Base-by-base conservation (phyloP, 2,329 filamentous ascomycete species). In the Claviceps spartinae region DNA sequence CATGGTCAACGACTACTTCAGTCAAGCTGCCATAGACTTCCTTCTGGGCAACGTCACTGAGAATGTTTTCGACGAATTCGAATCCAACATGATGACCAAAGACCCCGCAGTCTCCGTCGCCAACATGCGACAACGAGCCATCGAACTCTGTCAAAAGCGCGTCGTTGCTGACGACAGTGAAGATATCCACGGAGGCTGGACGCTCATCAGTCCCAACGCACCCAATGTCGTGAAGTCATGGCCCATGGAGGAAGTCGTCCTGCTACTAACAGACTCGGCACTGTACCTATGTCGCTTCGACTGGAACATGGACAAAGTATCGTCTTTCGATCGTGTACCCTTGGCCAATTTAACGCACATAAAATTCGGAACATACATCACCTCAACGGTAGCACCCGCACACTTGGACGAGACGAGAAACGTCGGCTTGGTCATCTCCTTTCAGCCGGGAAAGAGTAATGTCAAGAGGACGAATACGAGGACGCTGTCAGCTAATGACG, bases 1-100 rank as follows among this genome's bases (percentile, higher is more conserved):
- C 58, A 93, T 97, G 68, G 89, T 98, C 57, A 95, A 95, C 59
- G 93, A 98, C 68, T 96, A 95, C 67, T 97, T 97, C 67, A 86
- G 90, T 22, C 93, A 98, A 65, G 87, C 89, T 0, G 88, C 87
- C 49, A 95, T 98, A 57, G 93, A 98, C 65, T 97, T 93, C 63
- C 77, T 95, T 4, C 78, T 97, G 0, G 93, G 93, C 20, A 93
- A 93, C 58, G 87, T 94, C 11, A 88, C 85, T 0, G 83, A 83
- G 1, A 75, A 82, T 16, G 85, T 95, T 2, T 97, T 97, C 63
- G 86, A 91, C 52, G 93, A 98, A 59, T 98, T 98, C 56, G 89
- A 96, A 62, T 82, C 85, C 16, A 86, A 90, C 59, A 89, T 98
- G 81, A 94, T 90, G 79, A 90, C 83, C 44, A 85, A 87, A 46